These are phyloP conservation scores for Globisporangium nunn DNA, from an alignment of 352 stramenopile species.

Conservation along the genomic window DNA sequence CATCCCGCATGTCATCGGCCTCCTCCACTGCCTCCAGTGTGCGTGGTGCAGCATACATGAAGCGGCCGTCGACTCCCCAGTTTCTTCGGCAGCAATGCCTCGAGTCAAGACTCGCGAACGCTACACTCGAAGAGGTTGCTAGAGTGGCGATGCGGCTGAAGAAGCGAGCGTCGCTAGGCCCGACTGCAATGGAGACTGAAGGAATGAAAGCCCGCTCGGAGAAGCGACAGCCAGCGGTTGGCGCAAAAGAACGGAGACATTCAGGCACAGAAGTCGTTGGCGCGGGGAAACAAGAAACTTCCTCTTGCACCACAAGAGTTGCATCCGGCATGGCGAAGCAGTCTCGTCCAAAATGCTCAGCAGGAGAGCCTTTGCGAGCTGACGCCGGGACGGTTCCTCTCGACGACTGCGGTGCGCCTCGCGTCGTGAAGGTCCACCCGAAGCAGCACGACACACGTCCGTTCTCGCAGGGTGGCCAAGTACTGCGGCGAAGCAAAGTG, in stretches of 20 bases:
- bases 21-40: constrained; percentile 23
- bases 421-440: constrained; percentile 44
- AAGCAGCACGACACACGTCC: constrained; percentile 53
- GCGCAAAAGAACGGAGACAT: constrained; percentile 22
- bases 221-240: constrained; percentile 3
- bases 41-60: constrained; percentile 50
- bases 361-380: background rate
- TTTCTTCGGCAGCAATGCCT: constrained; percentile 64
- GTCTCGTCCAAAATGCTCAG: background rate
- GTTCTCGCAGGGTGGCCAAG: constrained; percentile 35
- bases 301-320: background rate
- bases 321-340: constrained; percentile 5
- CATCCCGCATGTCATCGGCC: constrained; percentile 9
- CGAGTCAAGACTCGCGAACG: constrained; percentile 35
- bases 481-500: constrained; percentile 44
- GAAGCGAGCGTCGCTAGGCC: constrained; percentile 23
- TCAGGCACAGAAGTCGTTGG: constrained; percentile 28
- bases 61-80: constrained; percentile 45
- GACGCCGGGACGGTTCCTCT: constrained; percentile 11
- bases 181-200: constrained; percentile 7
- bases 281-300: constrained; percentile 8
- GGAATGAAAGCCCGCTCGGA: constrained; percentile 2
- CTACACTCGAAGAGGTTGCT: constrained; percentile 3
- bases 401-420: constrained; percentile 21
- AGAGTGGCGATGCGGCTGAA: constrained; percentile 18